A percentile compares a stretch with the other conserved stretches of the same genome.
Evolutionary conservation across 1,284 basidiomycete species (phyloP).

Genomic region (Porodaedalea pini): DNA sequence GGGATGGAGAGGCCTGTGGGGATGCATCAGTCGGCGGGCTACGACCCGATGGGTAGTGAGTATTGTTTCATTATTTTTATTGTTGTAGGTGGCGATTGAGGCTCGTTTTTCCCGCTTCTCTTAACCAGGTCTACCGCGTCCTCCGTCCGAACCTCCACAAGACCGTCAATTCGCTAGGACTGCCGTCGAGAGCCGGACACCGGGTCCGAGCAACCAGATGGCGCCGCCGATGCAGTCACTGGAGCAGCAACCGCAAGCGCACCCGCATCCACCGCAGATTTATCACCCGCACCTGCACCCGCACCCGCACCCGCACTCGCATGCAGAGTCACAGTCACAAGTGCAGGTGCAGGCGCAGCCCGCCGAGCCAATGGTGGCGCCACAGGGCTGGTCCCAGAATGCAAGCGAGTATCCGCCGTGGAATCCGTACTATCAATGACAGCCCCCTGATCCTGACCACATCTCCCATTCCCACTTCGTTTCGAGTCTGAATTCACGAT

Average conservation of each 20-base stretch:
- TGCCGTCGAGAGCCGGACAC: not conserved
- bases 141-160: not conserved
- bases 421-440: too few relatives aligned
- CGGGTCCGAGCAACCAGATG: not conserved
- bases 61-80: not conserved
- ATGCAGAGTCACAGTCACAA: not conserved
- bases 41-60: not conserved
- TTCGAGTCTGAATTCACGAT: too few relatives aligned
- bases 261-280: not conserved
- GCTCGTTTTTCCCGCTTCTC: not conserved
- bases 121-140: not conserved
- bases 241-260: not conserved
- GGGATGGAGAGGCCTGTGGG: conserved; percentile 1
- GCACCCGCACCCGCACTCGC: not conserved
- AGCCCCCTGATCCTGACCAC: too few relatives aligned
- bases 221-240: not conserved
- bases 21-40: not conserved
- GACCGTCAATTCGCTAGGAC: conserved; percentile 5
- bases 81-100: too few relatives aligned
- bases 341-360: too few relatives aligned
- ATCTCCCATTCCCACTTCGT: too few relatives aligned
- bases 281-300: not conserved
- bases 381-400: too few relatives aligned
- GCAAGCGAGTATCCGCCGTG: too few relatives aligned
- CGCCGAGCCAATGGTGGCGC: not conserved